Evolutionary conservation across 306 rosid species (phyloP).

Genomic region (Glycyrrhiza uralensis): DNA sequence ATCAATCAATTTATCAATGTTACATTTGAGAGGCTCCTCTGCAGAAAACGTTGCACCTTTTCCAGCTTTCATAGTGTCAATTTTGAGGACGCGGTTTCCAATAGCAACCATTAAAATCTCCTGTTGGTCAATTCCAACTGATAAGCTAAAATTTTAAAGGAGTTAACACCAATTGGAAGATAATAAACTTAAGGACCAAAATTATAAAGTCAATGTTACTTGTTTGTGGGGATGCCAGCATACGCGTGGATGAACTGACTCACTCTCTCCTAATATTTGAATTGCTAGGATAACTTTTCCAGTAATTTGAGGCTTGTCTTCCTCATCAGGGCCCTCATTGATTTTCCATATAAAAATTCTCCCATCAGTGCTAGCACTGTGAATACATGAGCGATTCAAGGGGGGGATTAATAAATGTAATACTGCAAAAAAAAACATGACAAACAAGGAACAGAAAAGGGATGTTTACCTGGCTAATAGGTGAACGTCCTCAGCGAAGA

Average conservation of each 20-base stretch:
- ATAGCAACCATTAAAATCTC: conserved; percentile 64
- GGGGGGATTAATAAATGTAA: neutral
- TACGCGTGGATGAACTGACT: conserved; percentile 61
- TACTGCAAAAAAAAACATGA: conserved; percentile 1
- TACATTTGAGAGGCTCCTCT: conserved; percentile 61
- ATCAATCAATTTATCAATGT: conserved; percentile 57
- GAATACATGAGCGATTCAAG: conserved; percentile 24
- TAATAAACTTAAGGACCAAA: conserved; percentile 4
- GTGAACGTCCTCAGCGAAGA: conserved; percentile 76
- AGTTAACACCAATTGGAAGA: conserved; percentile 9
- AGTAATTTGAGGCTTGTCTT: conserved; percentile 71
- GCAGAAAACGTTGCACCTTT: conserved; percentile 52
- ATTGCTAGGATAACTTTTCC: conserved; percentile 55
- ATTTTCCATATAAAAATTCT: conserved; percentile 68
- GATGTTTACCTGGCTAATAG: conserved; percentile 64
- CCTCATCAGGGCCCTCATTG: conserved; percentile 64
- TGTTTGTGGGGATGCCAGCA: conserved; percentile 89
- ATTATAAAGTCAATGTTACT: conserved; percentile 35
- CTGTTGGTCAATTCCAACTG: conserved; percentile 38
- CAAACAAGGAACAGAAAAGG: conserved; percentile 12
- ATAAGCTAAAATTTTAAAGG: conserved; percentile 5
- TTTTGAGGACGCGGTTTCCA: conserved; percentile 50
- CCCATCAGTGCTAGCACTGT: conserved; percentile 71
- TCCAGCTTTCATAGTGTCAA: conserved; percentile 59
- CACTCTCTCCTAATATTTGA: conserved; percentile 55